These are phyloP conservation scores for Sporobolomyces phaffii DNA, from an alignment of 768 basidiomycete species.

Conservation along the genomic window DNA sequence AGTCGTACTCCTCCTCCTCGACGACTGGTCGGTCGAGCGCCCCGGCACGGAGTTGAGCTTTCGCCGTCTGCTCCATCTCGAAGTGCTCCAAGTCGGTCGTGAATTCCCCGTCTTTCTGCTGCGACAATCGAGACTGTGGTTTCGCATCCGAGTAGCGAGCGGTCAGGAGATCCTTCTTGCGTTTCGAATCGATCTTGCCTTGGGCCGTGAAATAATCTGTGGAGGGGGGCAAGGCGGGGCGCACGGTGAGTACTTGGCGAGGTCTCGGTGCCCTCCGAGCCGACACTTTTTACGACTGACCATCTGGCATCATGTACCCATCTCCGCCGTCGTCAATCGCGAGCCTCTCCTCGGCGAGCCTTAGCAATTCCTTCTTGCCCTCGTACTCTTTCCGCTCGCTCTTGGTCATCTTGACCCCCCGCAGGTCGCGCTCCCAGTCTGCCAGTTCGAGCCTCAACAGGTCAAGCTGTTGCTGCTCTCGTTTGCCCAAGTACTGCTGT, in stretches of 20 bases:
- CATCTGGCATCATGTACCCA: slow-evolving; percentile 88
- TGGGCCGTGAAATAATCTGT: slow-evolving; percentile 92
- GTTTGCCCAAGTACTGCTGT: slow-evolving; percentile 91
- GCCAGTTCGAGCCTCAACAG: slow-evolving; percentile 84
- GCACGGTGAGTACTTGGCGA: slow-evolving; percentile 61
- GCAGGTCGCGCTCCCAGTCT: slow-evolving; percentile 85
- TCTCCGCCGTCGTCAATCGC: slow-evolving; percentile 93
- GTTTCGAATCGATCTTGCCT: slow-evolving; percentile 95
- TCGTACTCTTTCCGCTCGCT: slow-evolving; percentile 74
- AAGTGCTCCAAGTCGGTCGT: slow-evolving; percentile 96
- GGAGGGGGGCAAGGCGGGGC: slow-evolving; percentile 51
- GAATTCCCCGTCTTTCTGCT: slow-evolving; percentile 69
- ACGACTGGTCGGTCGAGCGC: slow-evolving; percentile 81
- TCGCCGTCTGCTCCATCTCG: slow-evolving; percentile 79
- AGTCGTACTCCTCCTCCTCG: slow-evolving; percentile 77
- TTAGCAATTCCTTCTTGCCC: slow-evolving; percentile 82
- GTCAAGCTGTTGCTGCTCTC: slow-evolving; percentile 93
- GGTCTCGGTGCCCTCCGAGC: background rate
- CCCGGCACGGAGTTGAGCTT: slow-evolving; percentile 82
- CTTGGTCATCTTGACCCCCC: slow-evolving; percentile 83
- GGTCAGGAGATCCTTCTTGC: slow-evolving; percentile 85
- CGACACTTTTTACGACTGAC: slow-evolving; percentile 49
- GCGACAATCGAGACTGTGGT: slow-evolving; percentile 28
- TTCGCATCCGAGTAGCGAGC: slow-evolving; percentile 79
- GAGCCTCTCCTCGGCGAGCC: slow-evolving; percentile 85